phyloP scores from a whole-genome alignment of 176 grass and related monocot genomes.

The Juncus effusus region DNA sequence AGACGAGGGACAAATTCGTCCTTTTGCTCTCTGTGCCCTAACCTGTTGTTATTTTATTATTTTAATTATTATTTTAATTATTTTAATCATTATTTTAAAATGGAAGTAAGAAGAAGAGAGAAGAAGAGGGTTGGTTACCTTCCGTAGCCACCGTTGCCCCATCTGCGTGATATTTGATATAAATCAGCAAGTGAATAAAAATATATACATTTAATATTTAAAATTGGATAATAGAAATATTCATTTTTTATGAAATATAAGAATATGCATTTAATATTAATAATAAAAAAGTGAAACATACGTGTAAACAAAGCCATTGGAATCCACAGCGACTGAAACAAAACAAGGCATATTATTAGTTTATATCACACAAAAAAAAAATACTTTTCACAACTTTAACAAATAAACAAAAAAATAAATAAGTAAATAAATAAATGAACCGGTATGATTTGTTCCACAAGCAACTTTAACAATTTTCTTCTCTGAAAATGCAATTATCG shows the following conservation, averaged over 20 bases:
- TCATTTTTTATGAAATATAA: background rate
- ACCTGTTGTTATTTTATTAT: slow-evolving; percentile 33
- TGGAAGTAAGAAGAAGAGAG: background rate
- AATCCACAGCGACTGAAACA: slow-evolving; percentile 92
- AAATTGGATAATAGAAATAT: slow-evolving; percentile 19
- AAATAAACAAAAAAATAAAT: slow-evolving; percentile 12
- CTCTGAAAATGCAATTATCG: slow-evolving; percentile 70
- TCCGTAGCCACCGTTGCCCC: slow-evolving; percentile 98
- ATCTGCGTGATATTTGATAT: slow-evolving; percentile 45
- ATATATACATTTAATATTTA: background rate
- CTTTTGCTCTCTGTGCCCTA: slow-evolving; percentile 97
- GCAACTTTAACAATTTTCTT: slow-evolving; percentile 91
- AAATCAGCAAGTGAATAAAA: slow-evolving; percentile 6
- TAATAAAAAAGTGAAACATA: slow-evolving; percentile 40
- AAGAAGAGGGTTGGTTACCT: slow-evolving; percentile 39
- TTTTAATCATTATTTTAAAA: background rate
- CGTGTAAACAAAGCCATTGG: slow-evolving; percentile 98
- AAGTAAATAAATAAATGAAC: slow-evolving; percentile 33
- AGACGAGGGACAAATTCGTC: slow-evolving; percentile 90
- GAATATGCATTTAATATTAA: slow-evolving; percentile 29
- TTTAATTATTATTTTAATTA: slow-evolving; percentile 2
- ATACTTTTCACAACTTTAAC: background rate
- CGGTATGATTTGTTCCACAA: slow-evolving; percentile 98
- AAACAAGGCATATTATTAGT: slow-evolving; percentile 11
- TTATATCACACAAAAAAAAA: slow-evolving; percentile 1